phyloP scores from a whole-genome alignment of 2,329 filamentous ascomycete genomes.

The Saccharata proteae region DNA sequence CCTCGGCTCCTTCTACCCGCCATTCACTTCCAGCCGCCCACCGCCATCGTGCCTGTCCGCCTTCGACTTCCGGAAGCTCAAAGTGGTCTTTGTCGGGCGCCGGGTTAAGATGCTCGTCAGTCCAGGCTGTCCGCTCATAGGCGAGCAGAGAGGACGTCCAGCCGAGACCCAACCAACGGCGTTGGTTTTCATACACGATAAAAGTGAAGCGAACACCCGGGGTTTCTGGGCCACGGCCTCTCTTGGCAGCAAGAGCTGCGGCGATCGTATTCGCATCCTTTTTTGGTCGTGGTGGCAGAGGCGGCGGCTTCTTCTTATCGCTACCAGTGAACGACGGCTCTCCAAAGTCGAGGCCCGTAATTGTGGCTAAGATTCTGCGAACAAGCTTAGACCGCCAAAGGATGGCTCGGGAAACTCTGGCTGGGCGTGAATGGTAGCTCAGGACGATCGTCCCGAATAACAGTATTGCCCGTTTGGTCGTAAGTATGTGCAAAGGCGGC shows the following conservation, averaged over 20 bases:
- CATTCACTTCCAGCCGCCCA: slow-evolving; percentile 83
- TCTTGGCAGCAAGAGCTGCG: slow-evolving; percentile 30
- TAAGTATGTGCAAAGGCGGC: slow-evolving; percentile 73
- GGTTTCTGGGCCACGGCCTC: slow-evolving; percentile 33
- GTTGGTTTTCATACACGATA: slow-evolving; percentile 90
- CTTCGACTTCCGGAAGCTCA: slow-evolving; percentile 54
- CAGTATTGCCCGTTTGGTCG: slow-evolving; percentile 72
- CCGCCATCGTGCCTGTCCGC: slow-evolving; percentile 52
- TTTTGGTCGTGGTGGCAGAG: slow-evolving; percentile 29
- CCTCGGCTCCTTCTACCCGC: slow-evolving; percentile 64
- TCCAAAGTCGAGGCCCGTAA: slow-evolving; percentile 72
- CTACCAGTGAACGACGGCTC: slow-evolving; percentile 16
- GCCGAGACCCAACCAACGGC: slow-evolving; percentile 85
- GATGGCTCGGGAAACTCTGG: slow-evolving; percentile 71
- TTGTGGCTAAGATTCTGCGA: slow-evolving; percentile 52
- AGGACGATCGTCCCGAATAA: slow-evolving; percentile 74
- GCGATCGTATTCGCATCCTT: slow-evolving; percentile 36
- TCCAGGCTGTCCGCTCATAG: slow-evolving; percentile 85
- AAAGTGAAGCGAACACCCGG: slow-evolving; percentile 92
- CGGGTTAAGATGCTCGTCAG: slow-evolving; percentile 83
- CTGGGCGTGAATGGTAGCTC: slow-evolving; percentile 85
- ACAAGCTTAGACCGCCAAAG: slow-evolving; percentile 79
- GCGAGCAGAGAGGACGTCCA: slow-evolving; percentile 89
- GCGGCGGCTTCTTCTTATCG: slow-evolving; percentile 20
- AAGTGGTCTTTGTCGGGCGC: slow-evolving; percentile 65